Evolutionary conservation across 257 asterid genomes (phyloP), one percentile per base, ranked within the genome.

Genomic region (Solanum chilense): DNA sequence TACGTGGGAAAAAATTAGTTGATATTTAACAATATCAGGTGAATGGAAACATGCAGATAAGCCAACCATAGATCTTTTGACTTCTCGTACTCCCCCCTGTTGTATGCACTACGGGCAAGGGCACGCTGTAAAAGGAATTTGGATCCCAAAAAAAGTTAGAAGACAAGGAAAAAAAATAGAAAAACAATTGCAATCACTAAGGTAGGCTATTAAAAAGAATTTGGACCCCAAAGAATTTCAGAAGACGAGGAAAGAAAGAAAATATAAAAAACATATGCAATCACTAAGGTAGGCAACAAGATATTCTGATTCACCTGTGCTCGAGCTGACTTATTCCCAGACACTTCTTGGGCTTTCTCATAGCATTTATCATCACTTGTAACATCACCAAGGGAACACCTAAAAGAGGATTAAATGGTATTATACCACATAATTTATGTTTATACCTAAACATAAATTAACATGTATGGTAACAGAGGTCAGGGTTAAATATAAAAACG

Each of bases 341-440:
- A 97, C 88, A 97, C 96, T 90, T 95, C 98, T 13, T 93, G 95
- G 89, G 98, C 99, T 89, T 95, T 97, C 85, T 91, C 93, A 86
- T 93, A 97, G 88, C 93, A 94, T 75, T 95, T 37, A 85, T 93
- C 98, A 74, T 94, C 94, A 71, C 86, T 93, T 12, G 96, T 97
- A 88, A 96, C 94, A 87, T 97, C 99, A 89, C 98, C 99, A 80
- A 95, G 98, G 18, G 99, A 95, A 90, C 99, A 97, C 90, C 90
- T 89, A 71, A 33, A 74, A 25, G 69, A 81, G 85, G 60, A 81
- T 33, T 6, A 49, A 29, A 47, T 31, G 44, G 45, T 81, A 49
- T 49, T 81, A 49, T 49, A 49, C 21, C 13, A 35, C 20, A 52
- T 49, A 81, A 81, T 31, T 81, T 49, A 49, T 49, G 49, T 31